phyloP scores from a whole-genome alignment of 139 green algal genomes.

The Eudorina sp. region DNA sequence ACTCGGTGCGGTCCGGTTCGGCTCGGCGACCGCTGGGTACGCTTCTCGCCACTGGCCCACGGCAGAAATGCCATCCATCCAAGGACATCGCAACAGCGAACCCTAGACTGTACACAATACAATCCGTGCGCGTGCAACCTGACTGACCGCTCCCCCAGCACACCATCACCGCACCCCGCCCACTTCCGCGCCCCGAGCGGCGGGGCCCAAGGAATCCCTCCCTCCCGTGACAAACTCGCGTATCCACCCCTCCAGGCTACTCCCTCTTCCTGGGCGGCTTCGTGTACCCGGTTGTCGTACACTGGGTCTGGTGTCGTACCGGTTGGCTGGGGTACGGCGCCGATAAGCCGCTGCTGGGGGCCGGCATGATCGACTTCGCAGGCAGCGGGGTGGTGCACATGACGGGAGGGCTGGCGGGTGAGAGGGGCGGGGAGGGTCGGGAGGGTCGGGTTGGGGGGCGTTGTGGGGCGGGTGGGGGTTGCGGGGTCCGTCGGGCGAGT shows the following conservation, averaged over 20 bases:
- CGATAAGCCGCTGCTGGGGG: constrained; percentile 55
- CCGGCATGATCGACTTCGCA: constrained; percentile 87
- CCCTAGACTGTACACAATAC: too few relatives aligned
- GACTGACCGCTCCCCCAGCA: not conserved
- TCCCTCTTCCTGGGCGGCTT: constrained; percentile 73
- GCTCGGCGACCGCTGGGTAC: too few relatives aligned
- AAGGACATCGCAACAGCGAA: too few relatives aligned
- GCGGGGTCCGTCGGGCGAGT: too few relatives aligned
- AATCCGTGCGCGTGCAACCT: not conserved
- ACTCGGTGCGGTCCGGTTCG: too few relatives aligned
- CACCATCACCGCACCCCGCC: too few relatives aligned
- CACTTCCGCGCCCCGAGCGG: not conserved
- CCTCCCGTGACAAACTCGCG: not conserved
- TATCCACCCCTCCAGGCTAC: constrained; percentile 50
- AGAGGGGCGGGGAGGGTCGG: not conserved
- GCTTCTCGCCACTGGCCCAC: too few relatives aligned
- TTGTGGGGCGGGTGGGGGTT: not conserved
- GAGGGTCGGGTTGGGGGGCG: not conserved
- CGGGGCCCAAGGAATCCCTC: too few relatives aligned
- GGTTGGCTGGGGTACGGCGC: constrained; percentile 72
- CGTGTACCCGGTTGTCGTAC: constrained; percentile 82
- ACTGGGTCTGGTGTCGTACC: constrained; percentile 76
- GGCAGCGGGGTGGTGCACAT: constrained; percentile 83
- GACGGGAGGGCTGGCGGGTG: constrained; percentile 73
- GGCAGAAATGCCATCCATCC: too few relatives aligned